A percentile compares a stretch with the other conserved stretches of the same genome.
These are phyloP conservation scores for Styphnolobium japonicum DNA, from an alignment of 306 rosid species.

Conservation along the genomic window DNA sequence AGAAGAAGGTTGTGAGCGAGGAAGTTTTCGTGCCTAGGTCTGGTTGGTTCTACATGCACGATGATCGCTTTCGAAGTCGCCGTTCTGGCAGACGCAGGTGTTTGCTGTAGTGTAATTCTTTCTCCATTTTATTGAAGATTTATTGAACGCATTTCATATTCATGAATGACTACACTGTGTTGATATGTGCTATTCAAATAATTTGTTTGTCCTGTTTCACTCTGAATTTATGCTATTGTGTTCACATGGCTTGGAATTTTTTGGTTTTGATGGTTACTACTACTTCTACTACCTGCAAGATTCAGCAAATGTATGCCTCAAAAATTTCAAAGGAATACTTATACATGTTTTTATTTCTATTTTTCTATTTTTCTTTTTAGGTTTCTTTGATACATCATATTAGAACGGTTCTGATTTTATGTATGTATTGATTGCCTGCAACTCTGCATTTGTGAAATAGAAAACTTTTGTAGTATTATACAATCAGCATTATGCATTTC, in stretches of 20 bases:
- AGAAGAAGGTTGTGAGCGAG: background rate
- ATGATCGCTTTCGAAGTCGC: constrained; percentile 3
- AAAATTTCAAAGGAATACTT: background rate
- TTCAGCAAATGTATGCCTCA: background rate
- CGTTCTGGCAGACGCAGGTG: constrained; percentile 3
- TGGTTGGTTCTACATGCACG: constrained; percentile 25
- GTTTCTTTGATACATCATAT: background rate
- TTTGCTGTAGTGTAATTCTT: background rate
- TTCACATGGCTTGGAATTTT: background rate
- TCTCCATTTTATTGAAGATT: background rate
- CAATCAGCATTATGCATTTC: background rate
- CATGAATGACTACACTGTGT: background rate
- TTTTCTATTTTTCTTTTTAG: background rate
- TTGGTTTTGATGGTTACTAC: background rate
- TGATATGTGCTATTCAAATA: background rate
- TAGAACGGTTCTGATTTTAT: background rate
- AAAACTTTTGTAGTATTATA: background rate
- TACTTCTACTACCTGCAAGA: background rate
- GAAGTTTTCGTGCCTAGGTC: constrained; percentile 1
- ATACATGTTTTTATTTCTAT: background rate
- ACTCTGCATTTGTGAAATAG: background rate
- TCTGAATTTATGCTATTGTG: background rate
- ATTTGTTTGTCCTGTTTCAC: background rate
- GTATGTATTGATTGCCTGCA: background rate
- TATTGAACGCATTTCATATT: background rate